These are phyloP conservation scores for Candida sp. DNA, from an alignment of 1,139 yeast species.

Conservation along the genomic window DNA sequence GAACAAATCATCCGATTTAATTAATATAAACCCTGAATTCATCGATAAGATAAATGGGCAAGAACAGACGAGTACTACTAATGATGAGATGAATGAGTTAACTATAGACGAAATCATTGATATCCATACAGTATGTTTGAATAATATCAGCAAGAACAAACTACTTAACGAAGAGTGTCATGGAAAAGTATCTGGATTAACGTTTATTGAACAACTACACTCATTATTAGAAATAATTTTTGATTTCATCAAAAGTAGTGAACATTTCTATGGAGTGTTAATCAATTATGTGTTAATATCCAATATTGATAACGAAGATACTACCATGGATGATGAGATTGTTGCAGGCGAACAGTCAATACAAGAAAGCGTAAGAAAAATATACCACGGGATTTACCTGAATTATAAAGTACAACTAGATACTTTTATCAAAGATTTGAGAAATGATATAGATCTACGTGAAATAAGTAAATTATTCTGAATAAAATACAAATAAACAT, in stretches of 20 bases:
- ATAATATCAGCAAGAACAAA: conserved; percentile 35
- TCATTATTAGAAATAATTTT: conserved; percentile 37
- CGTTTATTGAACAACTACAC: conserved; percentile 46
- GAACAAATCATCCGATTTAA: conserved; percentile 9
- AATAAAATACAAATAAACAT: not conserved
- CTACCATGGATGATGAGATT: conserved; percentile 13
- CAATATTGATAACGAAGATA: conserved; percentile 13
- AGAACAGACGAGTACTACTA: conserved; percentile 10
- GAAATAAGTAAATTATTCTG: conserved; percentile 18
- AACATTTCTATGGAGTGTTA: conserved; percentile 37
- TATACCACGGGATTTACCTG: conserved; percentile 22
- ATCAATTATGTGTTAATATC: conserved; percentile 25
- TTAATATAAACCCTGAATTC: conserved; percentile 9
- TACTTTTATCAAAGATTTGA: conserved; percentile 25
- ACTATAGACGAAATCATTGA: conserved; percentile 48
- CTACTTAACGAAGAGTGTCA: conserved; percentile 29
- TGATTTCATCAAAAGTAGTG: conserved; percentile 41
- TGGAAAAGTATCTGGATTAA: conserved; percentile 38
- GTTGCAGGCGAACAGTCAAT: conserved; percentile 16
- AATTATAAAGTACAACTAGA: conserved; percentile 18
- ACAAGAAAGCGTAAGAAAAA: conserved; percentile 18
- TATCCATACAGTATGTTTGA: conserved; percentile 39
- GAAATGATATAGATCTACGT: conserved; percentile 20
- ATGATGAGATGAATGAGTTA: conserved; percentile 17
- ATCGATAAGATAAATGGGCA: conserved; percentile 7